Evolutionary conservation across 148 eudicot genomes (phyloP), one percentile per base, ranked within the genome.

Genomic region (Spergularia bocconei): DNA sequence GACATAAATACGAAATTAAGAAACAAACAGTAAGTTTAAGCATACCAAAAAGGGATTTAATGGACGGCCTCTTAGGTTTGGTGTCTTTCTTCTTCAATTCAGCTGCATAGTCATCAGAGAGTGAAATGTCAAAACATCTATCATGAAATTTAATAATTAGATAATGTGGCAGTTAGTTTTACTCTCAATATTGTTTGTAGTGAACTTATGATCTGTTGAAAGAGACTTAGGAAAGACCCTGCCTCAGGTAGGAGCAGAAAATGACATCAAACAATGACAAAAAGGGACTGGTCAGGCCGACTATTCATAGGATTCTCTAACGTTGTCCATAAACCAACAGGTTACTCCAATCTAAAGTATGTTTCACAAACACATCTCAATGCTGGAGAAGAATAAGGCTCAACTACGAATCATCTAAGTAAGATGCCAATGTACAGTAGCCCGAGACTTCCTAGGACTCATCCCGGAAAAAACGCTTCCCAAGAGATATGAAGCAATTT

Each of bases 21-120:
- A 41, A 54, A 39, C 19, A 50, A 13, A 29, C 11, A 54, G 65
- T 70, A 41, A 39, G 50, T 41, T 44, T 58, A n/a, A 23, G 39
- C 86, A 47, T 88, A 96, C 99, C 99, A 67, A 96, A 96, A 71
- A 96, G 93, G 64, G 99, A 79, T 82, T 91, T 96, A 75, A 96
- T 88, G 72, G 98, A 82, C 70, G 97, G 98, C 83, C 92, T 89
- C 83, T 95, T 95, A 39, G 92, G 83, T 72, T 85, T 90, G 85
- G 73, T 78, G 75, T 76, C 88, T 86, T 91, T 95, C 88, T 92
- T 95, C 92, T 95, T 92, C 85, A 95, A 63, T 83, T 92, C 97
- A 86, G 97, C 98, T 95, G 92, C 83, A 86, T 51, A 65, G 38
- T 44, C 66, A 59, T 50, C 67, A 25, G 5, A 55, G 56, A 13